Evolutionary conservation across 331 rosid species (phyloP).

Genomic region (Cucumis variabilis): DNA sequence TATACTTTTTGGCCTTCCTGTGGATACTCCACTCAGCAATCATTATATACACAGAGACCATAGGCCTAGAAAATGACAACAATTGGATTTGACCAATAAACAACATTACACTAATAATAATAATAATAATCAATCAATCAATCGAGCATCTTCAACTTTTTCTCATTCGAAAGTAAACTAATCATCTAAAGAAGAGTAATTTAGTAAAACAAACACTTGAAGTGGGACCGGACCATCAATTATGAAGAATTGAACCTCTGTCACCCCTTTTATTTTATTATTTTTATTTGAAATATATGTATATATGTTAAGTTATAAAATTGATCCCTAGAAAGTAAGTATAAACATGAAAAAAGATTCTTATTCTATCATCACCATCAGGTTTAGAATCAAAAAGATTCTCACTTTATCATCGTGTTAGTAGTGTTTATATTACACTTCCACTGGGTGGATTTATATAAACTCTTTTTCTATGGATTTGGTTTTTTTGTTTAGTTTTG

Average conservation of each 20-base stretch:
- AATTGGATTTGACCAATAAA: neutral
- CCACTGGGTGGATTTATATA: too few relatives aligned
- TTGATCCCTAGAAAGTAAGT: too few relatives aligned
- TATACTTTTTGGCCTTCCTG: neutral
- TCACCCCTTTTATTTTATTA: neutral
- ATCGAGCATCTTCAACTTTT: neutral
- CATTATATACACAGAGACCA: neutral
- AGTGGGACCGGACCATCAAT: constrained; percentile 4
- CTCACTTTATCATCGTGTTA: too few relatives aligned
- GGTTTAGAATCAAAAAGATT: too few relatives aligned
- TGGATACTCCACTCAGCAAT: constrained; percentile 24
- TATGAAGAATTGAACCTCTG: neutral
- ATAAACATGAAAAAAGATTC: too few relatives aligned
- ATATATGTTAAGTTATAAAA: too few relatives aligned
- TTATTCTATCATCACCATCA: too few relatives aligned
- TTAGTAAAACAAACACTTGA: neutral
- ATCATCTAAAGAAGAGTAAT: neutral
- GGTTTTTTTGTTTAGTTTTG: too few relatives aligned
- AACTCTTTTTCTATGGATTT: too few relatives aligned
- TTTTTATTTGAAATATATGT: too few relatives aligned
- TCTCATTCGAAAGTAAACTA: neutral
- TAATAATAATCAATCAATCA: neutral
- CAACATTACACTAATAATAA: neutral
- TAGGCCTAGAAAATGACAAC: constrained; percentile 20
- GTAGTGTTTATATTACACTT: too few relatives aligned